A percentile compares a stretch with the other conserved stretches of the same genome.
phyloP scores from a whole-genome alignment of 495 filamentous ascomycete species.

The Astrothelium macrocarpum region DNA sequence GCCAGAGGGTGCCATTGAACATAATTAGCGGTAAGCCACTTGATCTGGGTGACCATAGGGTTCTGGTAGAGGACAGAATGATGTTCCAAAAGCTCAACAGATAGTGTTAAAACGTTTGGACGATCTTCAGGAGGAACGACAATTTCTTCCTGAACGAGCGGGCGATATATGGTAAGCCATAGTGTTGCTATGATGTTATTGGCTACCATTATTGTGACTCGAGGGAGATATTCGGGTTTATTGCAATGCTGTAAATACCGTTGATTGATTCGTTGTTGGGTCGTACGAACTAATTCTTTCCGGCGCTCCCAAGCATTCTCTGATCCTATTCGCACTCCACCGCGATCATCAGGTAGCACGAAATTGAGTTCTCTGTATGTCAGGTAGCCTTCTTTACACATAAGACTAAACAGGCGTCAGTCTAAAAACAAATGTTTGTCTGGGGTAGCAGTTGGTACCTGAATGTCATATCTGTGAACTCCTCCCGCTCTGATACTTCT shows the following conservation, averaged over 20 bases:
- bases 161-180: not conserved
- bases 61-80: not conserved
- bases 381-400: not conserved
- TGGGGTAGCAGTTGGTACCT: not conserved
- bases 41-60: not conserved
- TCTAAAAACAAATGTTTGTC: not conserved
- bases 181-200: not conserved
- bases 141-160: not conserved
- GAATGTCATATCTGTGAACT: constrained; percentile 13
- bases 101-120: not conserved
- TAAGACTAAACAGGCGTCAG: not conserved
- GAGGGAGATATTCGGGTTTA: not conserved
- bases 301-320: not conserved
- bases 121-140: not conserved
- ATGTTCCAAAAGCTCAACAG: constrained; percentile 2
- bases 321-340: not conserved
- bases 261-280: not conserved
- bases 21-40: constrained; percentile 5
- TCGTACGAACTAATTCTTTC: not conserved
- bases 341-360: not conserved
- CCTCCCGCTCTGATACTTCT: not conserved
- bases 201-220: not conserved
- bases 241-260: not conserved
- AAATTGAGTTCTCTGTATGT: not conserved
- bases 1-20: constrained; percentile 13